Conservation (phyloP, 345 rosid species). For the Camelina hispida region DNA sequence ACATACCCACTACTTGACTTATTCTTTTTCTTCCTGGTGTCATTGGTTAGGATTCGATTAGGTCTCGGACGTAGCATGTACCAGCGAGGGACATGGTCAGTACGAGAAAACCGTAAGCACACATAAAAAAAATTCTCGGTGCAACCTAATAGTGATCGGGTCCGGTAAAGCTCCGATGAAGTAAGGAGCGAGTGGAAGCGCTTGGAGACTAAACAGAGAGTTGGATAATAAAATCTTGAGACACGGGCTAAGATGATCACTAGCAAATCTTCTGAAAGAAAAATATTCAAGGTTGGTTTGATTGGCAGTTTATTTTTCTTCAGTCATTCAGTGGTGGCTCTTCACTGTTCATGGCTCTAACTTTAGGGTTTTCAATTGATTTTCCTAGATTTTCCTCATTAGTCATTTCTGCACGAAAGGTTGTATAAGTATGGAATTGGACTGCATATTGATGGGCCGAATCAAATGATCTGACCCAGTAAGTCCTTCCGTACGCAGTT, state of each 20-base stretch:
- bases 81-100: not conserved
- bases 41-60: too few species aligned
- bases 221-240: not conserved
- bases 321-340: not conserved
- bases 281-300: not conserved
- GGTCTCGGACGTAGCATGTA: not conserved
- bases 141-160: not conserved
- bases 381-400: too few species aligned
- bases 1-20: not conserved
- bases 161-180: not conserved
- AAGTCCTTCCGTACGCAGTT: too few species aligned
- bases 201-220: not conserved
- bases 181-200: not conserved
- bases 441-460: not conserved
- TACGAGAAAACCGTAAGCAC: not conserved
- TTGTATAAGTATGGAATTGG: not conserved
- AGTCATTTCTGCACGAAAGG: not conserved
- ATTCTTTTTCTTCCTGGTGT: too few species aligned
- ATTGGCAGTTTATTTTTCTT: not conserved
- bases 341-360: not conserved
- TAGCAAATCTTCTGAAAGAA: not conserved
- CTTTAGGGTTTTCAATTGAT: too few species aligned
- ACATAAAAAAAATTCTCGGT: not conserved
- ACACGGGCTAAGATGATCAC: not conserved
- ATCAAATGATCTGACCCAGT: too few species aligned